A percentile compares a stretch with the other conserved stretches of the same genome.
phyloP scores from a whole-genome alignment of 1,139 yeast genomes.

The Taiozyma onychis region DNA sequence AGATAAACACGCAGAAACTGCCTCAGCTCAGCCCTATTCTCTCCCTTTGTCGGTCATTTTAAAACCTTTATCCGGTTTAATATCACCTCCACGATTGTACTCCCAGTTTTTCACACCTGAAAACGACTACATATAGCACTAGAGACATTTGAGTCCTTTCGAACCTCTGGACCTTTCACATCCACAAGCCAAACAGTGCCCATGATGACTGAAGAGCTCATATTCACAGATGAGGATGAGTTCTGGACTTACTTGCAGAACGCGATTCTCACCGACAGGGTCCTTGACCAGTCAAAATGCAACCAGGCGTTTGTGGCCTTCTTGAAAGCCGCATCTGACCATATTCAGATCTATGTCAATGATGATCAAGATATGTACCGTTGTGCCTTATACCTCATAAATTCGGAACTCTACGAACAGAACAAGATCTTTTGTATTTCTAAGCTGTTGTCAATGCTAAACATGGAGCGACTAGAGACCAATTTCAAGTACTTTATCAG shows the following conservation, averaged over 20 bases:
- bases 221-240: slow-evolving; percentile 14
- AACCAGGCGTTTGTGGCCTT: slow-evolving; percentile 29
- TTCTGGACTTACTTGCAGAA: slow-evolving; percentile 30
- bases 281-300: slow-evolving; percentile 17
- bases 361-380: slow-evolving; percentile 32
- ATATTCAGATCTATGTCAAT: slow-evolving; percentile 26
- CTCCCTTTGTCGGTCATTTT: not conserved
- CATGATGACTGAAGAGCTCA: slow-evolving; percentile 11
- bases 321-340: slow-evolving; percentile 29
- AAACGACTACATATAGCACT: not conserved
- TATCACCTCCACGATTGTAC: not conserved
- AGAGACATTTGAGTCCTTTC: not conserved
- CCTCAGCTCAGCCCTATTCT: not conserved
- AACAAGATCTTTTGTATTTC: slow-evolving; percentile 39
- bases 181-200: not conserved
- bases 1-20: not conserved
- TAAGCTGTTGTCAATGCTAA: slow-evolving; percentile 38
- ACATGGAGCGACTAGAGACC: slow-evolving; percentile 31
- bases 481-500: slow-evolving; percentile 40
- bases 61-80: not conserved
- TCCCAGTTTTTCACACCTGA: not conserved
- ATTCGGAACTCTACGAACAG: slow-evolving; percentile 30
- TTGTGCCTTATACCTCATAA: slow-evolving; percentile 29
- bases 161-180: not conserved
- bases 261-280: slow-evolving; percentile 14